phyloP scores from a whole-genome alignment of 1,139 yeast species.

The Sugiyamaella sp. region DNA sequence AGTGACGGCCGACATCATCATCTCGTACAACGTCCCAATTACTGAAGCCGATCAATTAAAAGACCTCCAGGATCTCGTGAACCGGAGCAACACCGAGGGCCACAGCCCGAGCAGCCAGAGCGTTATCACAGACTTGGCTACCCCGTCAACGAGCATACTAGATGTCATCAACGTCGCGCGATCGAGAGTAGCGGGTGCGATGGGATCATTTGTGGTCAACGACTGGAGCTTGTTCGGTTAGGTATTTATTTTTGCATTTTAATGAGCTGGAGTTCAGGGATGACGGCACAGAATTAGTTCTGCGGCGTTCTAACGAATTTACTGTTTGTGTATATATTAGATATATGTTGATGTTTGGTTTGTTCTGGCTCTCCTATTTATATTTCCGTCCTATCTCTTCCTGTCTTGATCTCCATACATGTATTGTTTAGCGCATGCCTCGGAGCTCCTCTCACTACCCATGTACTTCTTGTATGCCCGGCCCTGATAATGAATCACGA shows the following conservation, averaged over 20 bases:
- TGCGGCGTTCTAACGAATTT: too few species aligned
- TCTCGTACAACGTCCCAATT: constrained; percentile 60
- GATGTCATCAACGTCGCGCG: constrained; percentile 11
- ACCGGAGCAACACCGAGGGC: constrained; percentile 1
- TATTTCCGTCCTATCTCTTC: too few species aligned
- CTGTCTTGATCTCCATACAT: too few species aligned
- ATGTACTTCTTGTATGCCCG: too few species aligned
- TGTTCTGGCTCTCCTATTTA: too few species aligned
- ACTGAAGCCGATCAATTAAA: constrained; percentile 2
- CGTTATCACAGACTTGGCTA: not conserved
- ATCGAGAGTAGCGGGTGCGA: constrained; percentile 9
- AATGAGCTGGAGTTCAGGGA: not conserved
- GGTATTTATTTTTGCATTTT: not conserved
- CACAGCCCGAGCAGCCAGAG: constrained; percentile 8
- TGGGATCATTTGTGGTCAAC: constrained; percentile 6
- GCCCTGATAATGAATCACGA: too few species aligned
- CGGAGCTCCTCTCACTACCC: too few species aligned
- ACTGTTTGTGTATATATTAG: too few species aligned
- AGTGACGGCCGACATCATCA: constrained; percentile 62
- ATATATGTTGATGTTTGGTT: too few species aligned
- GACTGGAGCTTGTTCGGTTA: constrained; percentile 15
- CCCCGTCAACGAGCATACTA: constrained; percentile 2
- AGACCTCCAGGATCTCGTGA: constrained; percentile 9
- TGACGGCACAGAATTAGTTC: too few species aligned
- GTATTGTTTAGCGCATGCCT: too few species aligned